Percentiles rank a stretch among this genome's conserved stretches.
Conservation (phyloP, 352 stramenopile genomes). For the Aphanomyces euteiches region DNA sequence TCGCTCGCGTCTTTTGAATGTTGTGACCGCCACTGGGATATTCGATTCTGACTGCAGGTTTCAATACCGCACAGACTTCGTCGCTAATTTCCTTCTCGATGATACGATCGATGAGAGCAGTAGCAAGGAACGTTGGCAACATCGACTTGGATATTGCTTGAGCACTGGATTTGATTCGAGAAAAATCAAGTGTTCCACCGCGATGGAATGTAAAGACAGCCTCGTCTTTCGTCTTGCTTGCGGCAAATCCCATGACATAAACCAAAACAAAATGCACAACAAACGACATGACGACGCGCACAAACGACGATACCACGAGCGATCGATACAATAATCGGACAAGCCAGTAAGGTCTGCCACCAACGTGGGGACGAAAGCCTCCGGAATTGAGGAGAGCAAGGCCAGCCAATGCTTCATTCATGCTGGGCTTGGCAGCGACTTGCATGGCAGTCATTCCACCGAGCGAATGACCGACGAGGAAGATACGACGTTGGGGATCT, state of each 20-base stretch:
- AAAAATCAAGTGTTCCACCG: not conserved
- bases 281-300: not conserved
- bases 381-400: conserved; percentile 50
- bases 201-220: not conserved
- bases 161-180: not conserved
- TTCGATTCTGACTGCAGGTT: not conserved
- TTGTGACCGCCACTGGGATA: conserved; percentile 14
- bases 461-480: conserved; percentile 59
- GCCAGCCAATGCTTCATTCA: conserved; percentile 37
- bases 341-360: conserved; percentile 35
- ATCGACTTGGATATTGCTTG: not conserved
- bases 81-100: not conserved
- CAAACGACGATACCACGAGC: not conserved
- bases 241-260: not conserved
- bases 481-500: conserved; percentile 40
- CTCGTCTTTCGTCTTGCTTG: not conserved
- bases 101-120: not conserved
- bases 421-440: conserved; percentile 41
- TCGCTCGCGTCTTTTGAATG: conserved; percentile 6
- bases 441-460: conserved; percentile 50
- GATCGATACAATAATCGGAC: not conserved
- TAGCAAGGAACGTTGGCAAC: not conserved
- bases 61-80: not conserved
- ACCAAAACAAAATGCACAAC: not conserved
- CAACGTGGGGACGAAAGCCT: conserved; percentile 36